These are phyloP conservation scores for Albugo candida DNA, from an alignment of 352 stramenopile genomes.

Conservation along the genomic window DNA sequence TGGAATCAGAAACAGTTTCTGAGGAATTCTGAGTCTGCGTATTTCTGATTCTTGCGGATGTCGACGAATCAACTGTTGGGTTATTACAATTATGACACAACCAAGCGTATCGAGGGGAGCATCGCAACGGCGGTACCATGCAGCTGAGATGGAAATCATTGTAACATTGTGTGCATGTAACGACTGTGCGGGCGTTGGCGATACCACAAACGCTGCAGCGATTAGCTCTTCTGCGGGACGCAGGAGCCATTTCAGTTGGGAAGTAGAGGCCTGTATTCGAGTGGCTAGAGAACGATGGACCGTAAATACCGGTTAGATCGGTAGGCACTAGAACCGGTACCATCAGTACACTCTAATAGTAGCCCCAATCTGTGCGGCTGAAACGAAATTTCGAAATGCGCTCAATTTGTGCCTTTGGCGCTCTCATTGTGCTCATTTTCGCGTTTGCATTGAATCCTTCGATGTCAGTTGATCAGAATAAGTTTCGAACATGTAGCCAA, in stretches of 20 bases:
- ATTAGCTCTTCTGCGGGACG: too few relatives aligned
- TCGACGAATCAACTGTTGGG: background rate
- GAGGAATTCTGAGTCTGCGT: background rate
- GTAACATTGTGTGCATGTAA: conserved; percentile 22
- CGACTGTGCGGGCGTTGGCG: conserved; percentile 19
- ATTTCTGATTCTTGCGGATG: background rate
- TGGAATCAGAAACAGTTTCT: background rate
- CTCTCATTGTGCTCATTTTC: too few relatives aligned
- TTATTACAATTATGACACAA: conserved; percentile 9
- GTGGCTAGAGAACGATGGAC: too few relatives aligned
- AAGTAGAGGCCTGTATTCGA: too few relatives aligned
- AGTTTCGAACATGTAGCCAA: conserved; percentile 96
- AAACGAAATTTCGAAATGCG: too few relatives aligned
- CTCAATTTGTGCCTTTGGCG: too few relatives aligned
- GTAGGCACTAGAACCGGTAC: too few relatives aligned
- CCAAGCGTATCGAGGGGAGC: conserved; percentile 14
- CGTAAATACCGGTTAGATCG: too few relatives aligned
- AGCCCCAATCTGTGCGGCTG: too few relatives aligned
- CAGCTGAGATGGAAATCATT: conserved; percentile 33
- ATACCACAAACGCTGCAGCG: conserved; percentile 20
- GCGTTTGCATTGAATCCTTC: too few relatives aligned
- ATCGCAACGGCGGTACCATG: conserved; percentile 24
- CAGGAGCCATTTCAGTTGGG: too few relatives aligned
- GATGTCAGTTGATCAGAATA: conserved; percentile 82
- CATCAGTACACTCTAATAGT: too few relatives aligned